Percentiles rank a stretch among this genome's conserved stretches.
Conservation (phyloP, 441 rosid species). For the Hura crepitans region DNA sequence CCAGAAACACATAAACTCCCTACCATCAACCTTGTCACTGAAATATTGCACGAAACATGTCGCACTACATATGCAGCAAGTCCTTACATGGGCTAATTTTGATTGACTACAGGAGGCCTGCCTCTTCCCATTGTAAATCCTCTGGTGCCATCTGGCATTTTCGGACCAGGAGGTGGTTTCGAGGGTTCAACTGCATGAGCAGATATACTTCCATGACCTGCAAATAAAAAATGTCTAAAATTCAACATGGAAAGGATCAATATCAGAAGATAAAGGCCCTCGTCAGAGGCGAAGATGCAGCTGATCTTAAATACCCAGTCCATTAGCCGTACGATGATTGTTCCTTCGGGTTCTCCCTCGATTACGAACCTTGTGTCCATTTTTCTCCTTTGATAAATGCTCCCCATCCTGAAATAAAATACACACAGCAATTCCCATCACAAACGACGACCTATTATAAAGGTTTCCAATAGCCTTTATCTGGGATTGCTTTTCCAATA, state of each 20-base stretch:
- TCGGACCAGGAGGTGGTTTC: conserved; percentile 92
- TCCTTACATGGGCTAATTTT: conserved; percentile 19
- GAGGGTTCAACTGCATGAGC: conserved; percentile 45
- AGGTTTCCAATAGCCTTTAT: background rate
- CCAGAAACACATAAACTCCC: conserved; percentile 6
- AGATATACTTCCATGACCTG: conserved; percentile 66
- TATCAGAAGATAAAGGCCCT: too few species aligned
- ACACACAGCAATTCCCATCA: background rate
- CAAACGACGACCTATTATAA: background rate
- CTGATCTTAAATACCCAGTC: conserved; percentile 30
- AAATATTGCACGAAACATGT: background rate
- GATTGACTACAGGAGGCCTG: conserved; percentile 36
- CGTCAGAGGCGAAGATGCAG: background rate
- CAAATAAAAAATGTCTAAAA: background rate
- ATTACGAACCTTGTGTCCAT: conserved; percentile 48
- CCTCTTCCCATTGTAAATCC: conserved; percentile 94
- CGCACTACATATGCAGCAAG: background rate
- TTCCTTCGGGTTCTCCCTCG: conserved; percentile 52
- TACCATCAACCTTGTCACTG: conserved; percentile 22
- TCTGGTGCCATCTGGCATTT: conserved; percentile 96
- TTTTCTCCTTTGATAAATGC: conserved; percentile 50
- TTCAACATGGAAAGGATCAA: background rate
- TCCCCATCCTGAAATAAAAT: conserved; percentile 44
- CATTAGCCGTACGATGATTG: conserved; percentile 44
- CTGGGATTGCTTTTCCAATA: background rate